These are phyloP conservation scores for Leccinum arenicola DNA, from an alignment of 768 basidiomycete species.

Conservation along the genomic window DNA sequence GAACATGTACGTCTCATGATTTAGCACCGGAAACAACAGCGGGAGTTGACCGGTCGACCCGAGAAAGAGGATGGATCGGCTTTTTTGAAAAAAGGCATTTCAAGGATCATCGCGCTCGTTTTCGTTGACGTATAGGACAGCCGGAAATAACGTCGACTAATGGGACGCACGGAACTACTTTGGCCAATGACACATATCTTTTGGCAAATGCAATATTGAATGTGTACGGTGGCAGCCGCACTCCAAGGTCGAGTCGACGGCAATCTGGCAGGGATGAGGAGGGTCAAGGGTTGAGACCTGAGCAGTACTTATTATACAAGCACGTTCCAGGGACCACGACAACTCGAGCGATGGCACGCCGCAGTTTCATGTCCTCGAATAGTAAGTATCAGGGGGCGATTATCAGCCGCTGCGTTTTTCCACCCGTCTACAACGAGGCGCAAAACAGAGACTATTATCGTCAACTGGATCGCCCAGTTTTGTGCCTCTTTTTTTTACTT, in stretches of 20 bases:
- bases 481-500: neutral
- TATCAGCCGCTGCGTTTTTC: neutral
- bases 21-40: neutral
- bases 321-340: slow-evolving; percentile 21
- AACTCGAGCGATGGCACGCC: slow-evolving; percentile 7
- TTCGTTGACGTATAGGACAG: neutral
- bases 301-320: neutral
- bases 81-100: slow-evolving; percentile 2
- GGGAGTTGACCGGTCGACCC: slow-evolving; percentile 8
- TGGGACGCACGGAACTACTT: neutral
- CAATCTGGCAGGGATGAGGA: slow-evolving; percentile 10
- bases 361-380: slow-evolving; percentile 4
- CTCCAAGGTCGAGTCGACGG: neutral
- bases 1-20: neutral
- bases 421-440: neutral
- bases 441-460: neutral
- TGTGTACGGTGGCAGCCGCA: slow-evolving; percentile 21
- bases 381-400: neutral
- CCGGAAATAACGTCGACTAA: slow-evolving; percentile 11
- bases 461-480: neutral
- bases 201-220: neutral
- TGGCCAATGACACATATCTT: neutral
- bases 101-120: neutral
- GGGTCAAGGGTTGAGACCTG: slow-evolving; percentile 17
- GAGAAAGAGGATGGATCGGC: neutral